Percentiles rank a stretch among this genome's conserved stretches.
Evolutionary conservation across 2,329 filamentous ascomycete species (phyloP).

Genomic region (Penicillium sp.): DNA sequence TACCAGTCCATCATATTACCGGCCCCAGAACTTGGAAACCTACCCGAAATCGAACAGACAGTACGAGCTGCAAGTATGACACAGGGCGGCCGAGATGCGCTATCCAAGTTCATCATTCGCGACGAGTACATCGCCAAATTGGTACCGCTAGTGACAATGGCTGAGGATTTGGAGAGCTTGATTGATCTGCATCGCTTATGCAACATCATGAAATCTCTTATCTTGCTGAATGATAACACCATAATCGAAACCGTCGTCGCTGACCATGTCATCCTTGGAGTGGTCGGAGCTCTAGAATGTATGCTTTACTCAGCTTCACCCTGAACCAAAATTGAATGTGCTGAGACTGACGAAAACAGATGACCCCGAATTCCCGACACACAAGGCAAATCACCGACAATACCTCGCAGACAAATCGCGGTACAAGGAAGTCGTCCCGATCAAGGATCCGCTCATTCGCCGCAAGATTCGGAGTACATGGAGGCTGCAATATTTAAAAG

Average conservation of each 20-base stretch:
- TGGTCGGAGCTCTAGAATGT: slow-evolving; percentile 92
- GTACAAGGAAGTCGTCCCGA: slow-evolving; percentile 94
- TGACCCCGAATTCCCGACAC: slow-evolving; percentile 94
- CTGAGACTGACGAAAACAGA: slow-evolving; percentile 47
- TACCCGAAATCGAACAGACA: slow-evolving; percentile 78
- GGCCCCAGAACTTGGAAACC: slow-evolving; percentile 73
- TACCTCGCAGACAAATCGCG: slow-evolving; percentile 85
- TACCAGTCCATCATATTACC: slow-evolving; percentile 73
- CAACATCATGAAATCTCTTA: slow-evolving; percentile 96
- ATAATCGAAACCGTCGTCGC: slow-evolving; percentile 94
- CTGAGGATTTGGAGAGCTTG: slow-evolving; percentile 87
- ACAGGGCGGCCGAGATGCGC: slow-evolving; percentile 73
- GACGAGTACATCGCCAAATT: slow-evolving; percentile 87
- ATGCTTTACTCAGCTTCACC: slow-evolving; percentile 27
- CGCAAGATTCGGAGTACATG: slow-evolving; percentile 96
- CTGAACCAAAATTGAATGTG: not conserved
- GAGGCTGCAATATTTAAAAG: slow-evolving; percentile 92
- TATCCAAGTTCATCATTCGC: slow-evolving; percentile 80
- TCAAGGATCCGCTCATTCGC: slow-evolving; percentile 76
- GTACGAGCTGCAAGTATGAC: slow-evolving; percentile 78
- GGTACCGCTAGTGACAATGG: slow-evolving; percentile 79
- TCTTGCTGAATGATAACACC: slow-evolving; percentile 87
- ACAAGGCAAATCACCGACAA: slow-evolving; percentile 95
- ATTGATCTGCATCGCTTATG: slow-evolving; percentile 85
- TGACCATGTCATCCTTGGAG: slow-evolving; percentile 83